Base-by-base conservation (phyloP, 352 stramenopile species). In the Pythium rhizo-oryzae region DNA sequence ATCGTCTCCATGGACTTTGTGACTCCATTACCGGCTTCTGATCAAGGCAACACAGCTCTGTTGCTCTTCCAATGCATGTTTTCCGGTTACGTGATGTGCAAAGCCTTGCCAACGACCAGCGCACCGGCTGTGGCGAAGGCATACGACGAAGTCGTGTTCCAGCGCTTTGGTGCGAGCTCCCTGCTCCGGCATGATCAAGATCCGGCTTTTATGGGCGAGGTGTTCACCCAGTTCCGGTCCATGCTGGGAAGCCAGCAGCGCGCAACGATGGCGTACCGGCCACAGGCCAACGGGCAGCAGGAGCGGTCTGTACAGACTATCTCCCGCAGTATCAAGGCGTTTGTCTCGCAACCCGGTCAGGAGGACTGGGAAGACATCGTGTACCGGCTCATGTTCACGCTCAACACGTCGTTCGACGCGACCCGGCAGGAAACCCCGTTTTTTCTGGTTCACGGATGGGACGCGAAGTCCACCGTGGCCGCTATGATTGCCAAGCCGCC, bases 1-100 rank as follows among this genome's bases (percentile, higher is more conserved):
- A 51, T 71, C 4, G 25, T 75, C 7, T 71, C 69, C 19, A 75
- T 71, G 69, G 59, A 75, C 28, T 75, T 71, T 30, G 69, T 69
- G 21, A 41, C 51, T 6, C 62, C 56, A 19, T 19, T 75, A 18
- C 63, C 69, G 23, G 21, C 13, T 18, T 69, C 69, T 4, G 18
- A 39, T 0, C 53, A 69, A 13, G 69, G 63, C 1, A 75, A 69
- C 39, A 71, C 59, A 8, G 21, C 52, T 1, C 24, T 75, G 8
- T 56, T 71, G 18, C 18, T 75, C 0, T 75, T 75, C 52, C 52
- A 66, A 13, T 21, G 52, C 35, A 59, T 62, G 56, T 74, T 74
- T 30, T 56, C 35, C 12, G 69, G 62, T 6, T 68, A 51, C n/a
- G 35, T 69, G 4, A 68, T 75, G 62, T 69, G 57, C 18, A 50